These are phyloP conservation scores for Xylaria nigripes DNA, from an alignment of 495 filamentous ascomycete species.

Conservation along the genomic window DNA sequence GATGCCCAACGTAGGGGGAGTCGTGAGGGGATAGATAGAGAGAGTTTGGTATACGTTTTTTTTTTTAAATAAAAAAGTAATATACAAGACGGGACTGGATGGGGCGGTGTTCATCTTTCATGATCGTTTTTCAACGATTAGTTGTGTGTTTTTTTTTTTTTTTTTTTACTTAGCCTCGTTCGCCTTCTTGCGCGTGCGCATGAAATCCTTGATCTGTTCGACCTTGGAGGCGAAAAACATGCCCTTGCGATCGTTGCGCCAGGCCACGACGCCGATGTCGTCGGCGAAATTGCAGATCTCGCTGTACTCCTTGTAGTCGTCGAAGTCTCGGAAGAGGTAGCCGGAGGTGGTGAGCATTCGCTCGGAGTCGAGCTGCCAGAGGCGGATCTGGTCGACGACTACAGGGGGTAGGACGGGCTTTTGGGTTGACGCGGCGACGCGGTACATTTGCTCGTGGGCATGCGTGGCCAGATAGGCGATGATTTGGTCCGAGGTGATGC, in stretches of 20 bases:
- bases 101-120: not conserved
- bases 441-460: conserved; percentile 86
- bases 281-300: conserved; percentile 70
- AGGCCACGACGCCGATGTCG: conserved; percentile 84
- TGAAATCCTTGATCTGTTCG: conserved; percentile 73
- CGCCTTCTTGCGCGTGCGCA: conserved; percentile 54
- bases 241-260: conserved; percentile 68
- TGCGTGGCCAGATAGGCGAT: conserved; percentile 80
- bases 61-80: not conserved
- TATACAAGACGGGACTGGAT: not conserved
- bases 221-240: conserved; percentile 82
- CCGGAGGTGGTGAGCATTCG: conserved; percentile 74
- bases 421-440: conserved; percentile 45
- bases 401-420: conserved; percentile 78
- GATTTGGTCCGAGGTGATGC: conserved; percentile 92
- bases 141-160: not conserved
- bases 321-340: conserved; percentile 86
- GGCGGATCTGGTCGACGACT: conserved; percentile 91
- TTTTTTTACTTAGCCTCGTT: conserved; percentile 16
- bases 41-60: not conserved
- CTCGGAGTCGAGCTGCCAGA: conserved; percentile 97
- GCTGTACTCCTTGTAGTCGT: conserved; percentile 64
- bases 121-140: too few relatives aligned
- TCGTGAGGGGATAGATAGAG: not conserved
- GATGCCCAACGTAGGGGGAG: not conserved